These are phyloP conservation scores for Ganoderma boninense DNA, from an alignment of 1,284 basidiomycete genomes.

Conservation along the genomic window DNA sequence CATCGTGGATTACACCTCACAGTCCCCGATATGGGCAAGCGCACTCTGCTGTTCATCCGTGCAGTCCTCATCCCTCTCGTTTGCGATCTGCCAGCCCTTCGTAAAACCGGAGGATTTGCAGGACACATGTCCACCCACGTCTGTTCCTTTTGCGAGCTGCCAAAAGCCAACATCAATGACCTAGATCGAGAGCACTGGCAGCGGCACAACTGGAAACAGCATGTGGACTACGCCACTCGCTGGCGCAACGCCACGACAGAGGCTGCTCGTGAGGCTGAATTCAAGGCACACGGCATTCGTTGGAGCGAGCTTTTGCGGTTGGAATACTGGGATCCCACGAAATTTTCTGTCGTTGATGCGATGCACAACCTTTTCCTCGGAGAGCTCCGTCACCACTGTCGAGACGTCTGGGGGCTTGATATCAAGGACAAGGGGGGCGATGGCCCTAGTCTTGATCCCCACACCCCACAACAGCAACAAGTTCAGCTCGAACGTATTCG, in stretches of 20 bases:
- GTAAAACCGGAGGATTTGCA: slow-evolving; percentile 23
- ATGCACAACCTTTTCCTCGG: slow-evolving; percentile 17
- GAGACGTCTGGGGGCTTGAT: slow-evolving; percentile 13
- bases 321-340: slow-evolving; percentile 47
- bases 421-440: background rate
- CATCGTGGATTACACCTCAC: slow-evolving; percentile 22
- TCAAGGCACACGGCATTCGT: slow-evolving; percentile 40
- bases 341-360: slow-evolving; percentile 23
- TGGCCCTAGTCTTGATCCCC: background rate
- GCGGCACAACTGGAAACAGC: background rate
- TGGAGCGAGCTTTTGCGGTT: slow-evolving; percentile 47
- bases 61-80: slow-evolving; percentile 21
- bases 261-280: slow-evolving; percentile 31
- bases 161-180: slow-evolving; percentile 7
- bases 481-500: background rate
- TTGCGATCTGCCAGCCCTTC: slow-evolving; percentile 23
- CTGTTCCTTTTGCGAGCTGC: slow-evolving; percentile 29
- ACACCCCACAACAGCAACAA: background rate
- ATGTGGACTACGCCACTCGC: slow-evolving; percentile 25
- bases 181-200: slow-evolving; percentile 23
- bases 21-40: background rate
- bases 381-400: slow-evolving; percentile 15
- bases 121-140: slow-evolving; percentile 18
- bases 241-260: slow-evolving; percentile 41
- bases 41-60: slow-evolving; percentile 3